These are phyloP conservation scores for Rhodamnia rubescens DNA, from an alignment of 345 rosid genomes.

Conservation along the genomic window DNA sequence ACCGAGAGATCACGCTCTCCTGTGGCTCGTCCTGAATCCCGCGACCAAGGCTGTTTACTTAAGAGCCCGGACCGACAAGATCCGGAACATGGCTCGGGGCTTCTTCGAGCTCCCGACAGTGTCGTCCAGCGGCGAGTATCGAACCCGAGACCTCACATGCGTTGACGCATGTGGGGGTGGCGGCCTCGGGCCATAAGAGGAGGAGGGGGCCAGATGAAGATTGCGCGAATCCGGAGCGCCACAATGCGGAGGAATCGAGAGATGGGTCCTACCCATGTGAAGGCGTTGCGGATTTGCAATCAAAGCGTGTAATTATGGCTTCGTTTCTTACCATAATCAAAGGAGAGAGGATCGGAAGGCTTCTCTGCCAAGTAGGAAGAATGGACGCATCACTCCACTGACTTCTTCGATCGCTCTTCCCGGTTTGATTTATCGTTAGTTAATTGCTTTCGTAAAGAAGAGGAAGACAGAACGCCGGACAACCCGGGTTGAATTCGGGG, in stretches of 20 bases:
- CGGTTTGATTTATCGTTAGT: background rate
- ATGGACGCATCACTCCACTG: background rate
- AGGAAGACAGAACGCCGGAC: background rate
- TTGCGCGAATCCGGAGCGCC: background rate
- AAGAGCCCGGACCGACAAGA: background rate
- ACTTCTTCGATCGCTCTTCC: background rate
- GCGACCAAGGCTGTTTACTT: no score
- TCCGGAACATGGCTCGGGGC: no score
- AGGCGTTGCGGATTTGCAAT: background rate
- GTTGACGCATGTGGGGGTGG: background rate
- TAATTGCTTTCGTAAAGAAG: background rate
- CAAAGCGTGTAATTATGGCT: background rate
- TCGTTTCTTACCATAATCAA: background rate
- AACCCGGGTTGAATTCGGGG: no score
- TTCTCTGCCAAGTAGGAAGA: background rate
- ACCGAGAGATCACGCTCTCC: background rate
- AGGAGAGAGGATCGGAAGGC: background rate
- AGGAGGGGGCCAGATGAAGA: background rate
- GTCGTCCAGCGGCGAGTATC: background rate
- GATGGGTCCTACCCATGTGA: conserved; percentile 4
- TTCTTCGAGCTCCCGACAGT: background rate
- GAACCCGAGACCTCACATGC: background rate
- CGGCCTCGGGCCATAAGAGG: background rate
- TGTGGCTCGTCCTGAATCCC: background rate
- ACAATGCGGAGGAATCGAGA: background rate